These are phyloP conservation scores for Coniochaeta sp. DNA, from an alignment of 2,329 filamentous ascomycete species.

Conservation along the genomic window DNA sequence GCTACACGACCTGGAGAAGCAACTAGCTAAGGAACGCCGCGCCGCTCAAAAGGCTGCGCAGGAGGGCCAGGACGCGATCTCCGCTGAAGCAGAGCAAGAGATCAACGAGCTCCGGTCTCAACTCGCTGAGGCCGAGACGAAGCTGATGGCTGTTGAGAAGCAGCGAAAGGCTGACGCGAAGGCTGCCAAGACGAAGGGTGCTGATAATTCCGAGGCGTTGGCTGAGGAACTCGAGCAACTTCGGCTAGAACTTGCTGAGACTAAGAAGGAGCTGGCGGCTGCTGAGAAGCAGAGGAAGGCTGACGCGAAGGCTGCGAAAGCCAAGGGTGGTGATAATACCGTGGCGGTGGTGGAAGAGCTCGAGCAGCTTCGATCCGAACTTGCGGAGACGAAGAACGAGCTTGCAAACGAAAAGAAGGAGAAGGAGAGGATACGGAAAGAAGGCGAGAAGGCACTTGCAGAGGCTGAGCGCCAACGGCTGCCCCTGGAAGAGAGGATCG, in stretches of 20 bases:
- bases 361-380: constrained; percentile 20
- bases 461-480: constrained; percentile 58
- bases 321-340: constrained; percentile 1
- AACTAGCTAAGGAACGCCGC: constrained; percentile 22
- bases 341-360: constrained; percentile 10
- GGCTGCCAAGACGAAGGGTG: constrained; percentile 10
- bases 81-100: constrained; percentile 23
- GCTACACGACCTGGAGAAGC: constrained; percentile 32
- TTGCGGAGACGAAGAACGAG: constrained; percentile 24
- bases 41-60: constrained; percentile 13
- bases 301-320: constrained; percentile 11
- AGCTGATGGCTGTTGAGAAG: constrained; percentile 17
- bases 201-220: constrained; percentile 8
- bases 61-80: constrained; percentile 16
- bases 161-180: constrained; percentile 14
- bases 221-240: constrained; percentile 18
- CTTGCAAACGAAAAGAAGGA: constrained; percentile 35
- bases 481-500: constrained; percentile 63
- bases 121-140: constrained; percentile 13
- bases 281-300: constrained; percentile 16
- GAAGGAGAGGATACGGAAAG: constrained; percentile 36
- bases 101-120: constrained; percentile 16
- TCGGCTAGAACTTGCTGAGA: constrained; percentile 12
- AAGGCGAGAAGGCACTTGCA: constrained; percentile 45
- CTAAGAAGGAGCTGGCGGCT: constrained; percentile 18